phyloP scores from a whole-genome alignment of 2,329 filamentous ascomycete genomes.

The Colletotrichum orbiculare region DNA sequence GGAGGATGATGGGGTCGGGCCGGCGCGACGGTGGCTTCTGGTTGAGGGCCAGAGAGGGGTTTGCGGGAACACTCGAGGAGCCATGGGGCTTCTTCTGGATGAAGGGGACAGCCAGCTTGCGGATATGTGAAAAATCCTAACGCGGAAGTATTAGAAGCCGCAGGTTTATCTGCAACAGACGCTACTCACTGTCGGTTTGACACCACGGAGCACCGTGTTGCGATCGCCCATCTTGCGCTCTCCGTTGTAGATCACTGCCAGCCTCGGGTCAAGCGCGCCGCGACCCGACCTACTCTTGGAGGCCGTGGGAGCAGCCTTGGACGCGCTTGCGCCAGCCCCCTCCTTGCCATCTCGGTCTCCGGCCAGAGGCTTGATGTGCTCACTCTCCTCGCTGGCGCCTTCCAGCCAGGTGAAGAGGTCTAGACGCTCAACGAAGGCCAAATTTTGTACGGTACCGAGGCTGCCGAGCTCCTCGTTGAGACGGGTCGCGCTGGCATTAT shows the following conservation, averaged over 20 bases:
- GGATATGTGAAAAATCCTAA: slow-evolving; percentile 93
- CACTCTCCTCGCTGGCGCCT: slow-evolving; percentile 88
- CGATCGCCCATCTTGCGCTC: slow-evolving; percentile 94
- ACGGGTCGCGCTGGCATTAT: slow-evolving; percentile 84
- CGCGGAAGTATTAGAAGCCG: background rate
- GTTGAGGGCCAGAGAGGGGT: slow-evolving; percentile 63
- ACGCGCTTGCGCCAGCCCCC: slow-evolving; percentile 49
- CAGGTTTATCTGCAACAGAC: background rate
- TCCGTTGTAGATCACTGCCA: slow-evolving; percentile 89
- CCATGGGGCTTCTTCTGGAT: slow-evolving; percentile 70
- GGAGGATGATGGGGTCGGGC: slow-evolving; percentile 90
- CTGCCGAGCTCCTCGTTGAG: slow-evolving; percentile 82
- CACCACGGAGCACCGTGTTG: slow-evolving; percentile 86
- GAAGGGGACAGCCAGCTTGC: slow-evolving; percentile 84
- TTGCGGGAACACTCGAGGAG: slow-evolving; percentile 51
- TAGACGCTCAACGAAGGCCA: slow-evolving; percentile 90
- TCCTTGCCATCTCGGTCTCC: slow-evolving; percentile 66
- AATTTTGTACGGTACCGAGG: slow-evolving; percentile 80
- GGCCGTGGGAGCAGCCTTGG: slow-evolving; percentile 52
- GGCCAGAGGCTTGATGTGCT: slow-evolving; percentile 88
- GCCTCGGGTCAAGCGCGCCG: slow-evolving; percentile 79
- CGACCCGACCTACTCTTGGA: slow-evolving; percentile 66
- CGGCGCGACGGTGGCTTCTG: slow-evolving; percentile 62
- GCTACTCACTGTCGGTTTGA: slow-evolving; percentile 82
- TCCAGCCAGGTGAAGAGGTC: slow-evolving; percentile 95